Percentiles rank a stretch among this genome's conserved stretches.
Evolutionary conservation across 2,329 filamentous ascomycete species (phyloP).

Genomic region (Hymenotorrendiella dingleyae): DNA sequence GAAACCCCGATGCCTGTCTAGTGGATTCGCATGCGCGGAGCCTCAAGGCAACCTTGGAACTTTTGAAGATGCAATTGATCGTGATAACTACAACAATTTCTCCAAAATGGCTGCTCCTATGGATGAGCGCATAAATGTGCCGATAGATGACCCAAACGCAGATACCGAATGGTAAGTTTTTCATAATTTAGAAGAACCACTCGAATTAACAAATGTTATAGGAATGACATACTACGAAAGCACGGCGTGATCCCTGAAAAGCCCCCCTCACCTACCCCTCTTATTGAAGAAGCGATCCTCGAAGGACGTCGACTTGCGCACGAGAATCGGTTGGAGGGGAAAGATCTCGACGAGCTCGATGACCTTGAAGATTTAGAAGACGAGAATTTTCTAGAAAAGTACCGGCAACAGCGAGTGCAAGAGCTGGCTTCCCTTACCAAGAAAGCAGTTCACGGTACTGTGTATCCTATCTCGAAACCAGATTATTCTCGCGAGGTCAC

Average conservation of each 20-base stretch:
- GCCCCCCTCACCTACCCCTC: conserved; percentile 86
- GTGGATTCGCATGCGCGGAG: too few relatives aligned
- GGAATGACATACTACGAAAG: conserved; percentile 97
- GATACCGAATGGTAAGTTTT: conserved; percentile 85
- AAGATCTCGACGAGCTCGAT: conserved; percentile 88
- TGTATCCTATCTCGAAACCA: conserved; percentile 90
- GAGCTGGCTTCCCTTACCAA: conserved; percentile 72
- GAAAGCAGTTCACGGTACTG: conserved; percentile 77
- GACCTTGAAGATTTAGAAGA: conserved; percentile 95
- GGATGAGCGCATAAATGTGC: conserved; percentile 67
- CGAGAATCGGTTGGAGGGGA: conserved; percentile 89
- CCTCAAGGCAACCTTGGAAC: not conserved
- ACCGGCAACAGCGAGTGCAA: conserved; percentile 79
- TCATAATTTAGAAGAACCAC: not conserved
- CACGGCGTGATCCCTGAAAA: conserved; percentile 98
- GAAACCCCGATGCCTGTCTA: too few relatives aligned
- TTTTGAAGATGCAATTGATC: not conserved
- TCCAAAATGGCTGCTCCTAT: conserved; percentile 51
- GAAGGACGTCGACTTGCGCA: conserved; percentile 80
- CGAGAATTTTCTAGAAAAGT: conserved; percentile 81
- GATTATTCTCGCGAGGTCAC: conserved; percentile 91
- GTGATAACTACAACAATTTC: conserved; percentile 4
- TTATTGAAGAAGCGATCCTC: conserved; percentile 89
- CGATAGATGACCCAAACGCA: conserved; percentile 89
- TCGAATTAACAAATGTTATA: conserved; percentile 34